Percentiles rank a stretch among this genome's conserved stretches.
These are phyloP conservation scores for Eucalyptus camaldulensis DNA, from an alignment of 345 rosid species.

Conservation along the genomic window DNA sequence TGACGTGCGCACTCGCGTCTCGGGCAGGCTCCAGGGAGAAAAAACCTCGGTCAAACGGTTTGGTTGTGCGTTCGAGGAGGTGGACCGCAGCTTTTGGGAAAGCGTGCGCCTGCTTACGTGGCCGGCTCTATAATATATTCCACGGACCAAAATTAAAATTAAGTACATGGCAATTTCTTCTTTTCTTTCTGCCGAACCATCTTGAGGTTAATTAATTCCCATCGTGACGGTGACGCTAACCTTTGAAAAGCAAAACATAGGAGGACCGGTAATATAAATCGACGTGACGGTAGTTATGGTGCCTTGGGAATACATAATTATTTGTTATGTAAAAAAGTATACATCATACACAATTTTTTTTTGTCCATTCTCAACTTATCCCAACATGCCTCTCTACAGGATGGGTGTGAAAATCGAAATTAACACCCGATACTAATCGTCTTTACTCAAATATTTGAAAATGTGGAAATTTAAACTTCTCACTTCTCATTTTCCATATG, in stretches of 20 bases:
- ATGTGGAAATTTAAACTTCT: rapidly evolving
- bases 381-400: rapidly evolving
- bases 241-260: not conserved
- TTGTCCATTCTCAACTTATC: no score
- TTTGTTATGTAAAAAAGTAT: not conserved
- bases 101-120: not conserved
- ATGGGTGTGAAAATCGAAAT: rapidly evolving
- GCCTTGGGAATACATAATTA: not conserved
- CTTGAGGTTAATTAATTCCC: not conserved
- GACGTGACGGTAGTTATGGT: not conserved
- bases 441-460: rapidly evolving
- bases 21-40: not conserved
- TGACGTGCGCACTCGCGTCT: not conserved
- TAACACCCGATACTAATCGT: rapidly evolving
- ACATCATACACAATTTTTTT: not conserved
- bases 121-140: not conserved
- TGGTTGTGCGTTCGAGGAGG: not conserved
- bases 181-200: not conserved
- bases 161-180: not conserved
- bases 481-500: no score
- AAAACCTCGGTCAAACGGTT: not conserved
- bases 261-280: not conserved
- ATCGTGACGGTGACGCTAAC: not conserved
- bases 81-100: not conserved
- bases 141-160: not conserved